Evolutionary conservation across 169 alveolate species (phyloP).

Genomic region (Plasmodium malariae): DNA sequence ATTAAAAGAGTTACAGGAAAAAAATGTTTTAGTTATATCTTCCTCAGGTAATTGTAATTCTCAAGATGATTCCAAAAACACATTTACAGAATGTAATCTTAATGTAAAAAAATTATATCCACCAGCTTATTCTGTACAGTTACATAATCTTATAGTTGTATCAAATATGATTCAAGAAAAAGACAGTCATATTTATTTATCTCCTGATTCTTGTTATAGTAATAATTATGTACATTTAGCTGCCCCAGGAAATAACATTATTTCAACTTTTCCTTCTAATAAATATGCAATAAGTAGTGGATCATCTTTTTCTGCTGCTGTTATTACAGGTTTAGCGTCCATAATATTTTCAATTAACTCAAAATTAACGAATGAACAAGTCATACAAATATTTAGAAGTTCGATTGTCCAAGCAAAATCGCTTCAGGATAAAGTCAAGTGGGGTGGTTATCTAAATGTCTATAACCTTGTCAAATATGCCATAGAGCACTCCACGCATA

Average conservation of each 20-base stretch:
- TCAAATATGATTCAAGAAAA: slow-evolving; percentile 16
- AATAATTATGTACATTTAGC: slow-evolving; percentile 38
- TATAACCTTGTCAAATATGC: background rate
- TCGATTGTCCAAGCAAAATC: slow-evolving; percentile 18
- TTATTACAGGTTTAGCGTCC: slow-evolving; percentile 27
- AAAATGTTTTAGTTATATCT: slow-evolving; percentile 19
- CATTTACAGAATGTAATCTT: slow-evolving; percentile 12
- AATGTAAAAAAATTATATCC: slow-evolving; percentile 29
- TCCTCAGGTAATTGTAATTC: slow-evolving; percentile 37
- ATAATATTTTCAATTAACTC: slow-evolving; percentile 15
- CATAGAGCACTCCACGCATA: background rate
- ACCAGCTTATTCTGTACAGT: slow-evolving; percentile 21
- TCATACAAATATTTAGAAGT: background rate
- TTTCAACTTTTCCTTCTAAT: slow-evolving; percentile 22
- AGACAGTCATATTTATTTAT: slow-evolving; percentile 12
- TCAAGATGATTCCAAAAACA: background rate
- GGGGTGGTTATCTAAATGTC: slow-evolving; percentile 49
- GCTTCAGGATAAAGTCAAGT: slow-evolving; percentile 11
- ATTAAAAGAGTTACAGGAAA: slow-evolving; percentile 10
- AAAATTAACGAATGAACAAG: background rate
- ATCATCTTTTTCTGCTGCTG: slow-evolving; percentile 53
- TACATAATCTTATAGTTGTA: slow-evolving; percentile 18
- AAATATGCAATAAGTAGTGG: slow-evolving; percentile 55
- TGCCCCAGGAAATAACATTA: slow-evolving; percentile 49
- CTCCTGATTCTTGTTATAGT: slow-evolving; percentile 50